A percentile compares a stretch with the other conserved stretches of the same genome.
Evolutionary conservation across 768 basidiomycete genomes (phyloP).

Genomic region (Russula lepida): DNA sequence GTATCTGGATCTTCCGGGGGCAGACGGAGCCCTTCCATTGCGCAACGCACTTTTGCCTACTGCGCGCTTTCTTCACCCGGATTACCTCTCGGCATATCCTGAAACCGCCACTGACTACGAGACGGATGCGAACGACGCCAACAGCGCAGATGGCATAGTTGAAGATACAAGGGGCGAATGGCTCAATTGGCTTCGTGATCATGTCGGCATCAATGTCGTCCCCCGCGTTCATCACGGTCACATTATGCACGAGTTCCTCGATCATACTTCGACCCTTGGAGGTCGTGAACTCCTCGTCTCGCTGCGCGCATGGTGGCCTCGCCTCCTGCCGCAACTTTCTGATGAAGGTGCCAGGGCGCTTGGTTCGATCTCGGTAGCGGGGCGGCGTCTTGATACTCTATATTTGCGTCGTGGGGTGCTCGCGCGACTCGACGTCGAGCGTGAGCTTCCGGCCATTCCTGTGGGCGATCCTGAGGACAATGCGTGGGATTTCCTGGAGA

Average conservation of each 20-base stretch:
- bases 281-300: constrained; percentile 1
- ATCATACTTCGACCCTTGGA: background rate
- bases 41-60: constrained; percentile 6
- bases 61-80: constrained; percentile 11
- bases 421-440: background rate
- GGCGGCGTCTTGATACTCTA: constrained; percentile 11
- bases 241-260: constrained; percentile 15
- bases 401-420: constrained; percentile 12
- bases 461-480: constrained; percentile 19
- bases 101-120: background rate
- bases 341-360: background rate
- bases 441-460: constrained; percentile 21
- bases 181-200: constrained; percentile 17
- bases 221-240: constrained; percentile 15
- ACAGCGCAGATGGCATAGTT: background rate
- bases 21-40: background rate
- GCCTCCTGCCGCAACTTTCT: background rate
- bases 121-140: background rate
- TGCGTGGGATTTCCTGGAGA: constrained; percentile 21
- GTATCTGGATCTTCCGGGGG: constrained; percentile 9
- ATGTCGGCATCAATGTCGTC: constrained; percentile 12
- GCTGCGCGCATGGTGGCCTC: constrained; percentile 14
- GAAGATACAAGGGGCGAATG: constrained; percentile 9
- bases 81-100: constrained; percentile 11
- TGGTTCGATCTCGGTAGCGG: background rate